These are phyloP conservation scores for Papiliotrema laurentii DNA, from an alignment of 1,284 basidiomycete genomes.

Conservation along the genomic window DNA sequence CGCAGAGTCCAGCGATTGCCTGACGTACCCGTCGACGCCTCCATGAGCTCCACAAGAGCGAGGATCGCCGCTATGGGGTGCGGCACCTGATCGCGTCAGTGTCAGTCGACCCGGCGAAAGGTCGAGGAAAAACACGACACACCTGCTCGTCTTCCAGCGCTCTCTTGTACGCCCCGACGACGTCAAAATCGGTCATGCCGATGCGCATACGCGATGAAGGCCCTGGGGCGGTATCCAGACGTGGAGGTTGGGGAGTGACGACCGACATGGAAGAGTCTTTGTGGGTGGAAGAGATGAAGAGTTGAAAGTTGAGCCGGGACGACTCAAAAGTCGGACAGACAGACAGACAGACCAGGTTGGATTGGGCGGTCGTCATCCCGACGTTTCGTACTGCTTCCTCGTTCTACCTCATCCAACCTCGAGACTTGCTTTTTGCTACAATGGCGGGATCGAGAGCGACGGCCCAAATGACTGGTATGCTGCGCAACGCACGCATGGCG, in stretches of 20 bases:
- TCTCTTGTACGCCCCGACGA: constrained; percentile 39
- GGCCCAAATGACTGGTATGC: too few species aligned
- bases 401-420: too few species aligned
- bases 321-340: too few species aligned
- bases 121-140: constrained; percentile 5
- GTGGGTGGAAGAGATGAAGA: neutral
- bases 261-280: constrained; percentile 3
- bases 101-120: neutral
- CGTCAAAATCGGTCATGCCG: constrained; percentile 32
- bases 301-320: neutral
- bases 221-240: constrained; percentile 1
- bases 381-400: too few species aligned
- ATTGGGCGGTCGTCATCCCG: too few species aligned
- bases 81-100: constrained; percentile 21
- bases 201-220: constrained; percentile 3
- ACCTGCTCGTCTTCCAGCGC: constrained; percentile 44
- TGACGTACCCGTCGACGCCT: constrained; percentile 41
- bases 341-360: too few species aligned
- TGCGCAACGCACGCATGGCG: too few species aligned
- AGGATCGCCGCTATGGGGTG: constrained; percentile 50
- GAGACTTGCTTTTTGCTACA: too few species aligned
- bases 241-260: neutral
- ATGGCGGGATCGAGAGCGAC: too few species aligned
- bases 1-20: neutral
- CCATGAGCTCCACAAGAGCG: constrained; percentile 46